These are phyloP conservation scores for Irineochytrium annulatum DNA, from an alignment of 192 early-diverging fungal species.

Conservation along the genomic window DNA sequence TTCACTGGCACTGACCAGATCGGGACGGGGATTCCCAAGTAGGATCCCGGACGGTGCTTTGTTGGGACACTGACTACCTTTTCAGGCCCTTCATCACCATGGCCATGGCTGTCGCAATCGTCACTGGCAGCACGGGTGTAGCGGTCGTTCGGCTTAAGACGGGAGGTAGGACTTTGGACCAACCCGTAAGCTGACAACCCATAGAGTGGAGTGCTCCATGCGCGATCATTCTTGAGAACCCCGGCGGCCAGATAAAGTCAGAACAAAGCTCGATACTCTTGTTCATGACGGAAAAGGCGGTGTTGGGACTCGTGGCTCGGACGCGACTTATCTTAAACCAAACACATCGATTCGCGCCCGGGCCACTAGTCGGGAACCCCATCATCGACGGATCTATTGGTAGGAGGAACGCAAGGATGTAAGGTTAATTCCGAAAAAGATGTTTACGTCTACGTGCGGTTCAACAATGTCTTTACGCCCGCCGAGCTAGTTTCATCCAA, in stretches of 20 bases:
- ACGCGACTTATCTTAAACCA: slow-evolving; percentile 33
- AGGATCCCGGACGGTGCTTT: background rate
- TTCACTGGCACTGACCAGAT: slow-evolving; percentile 34
- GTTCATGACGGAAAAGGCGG: slow-evolving; percentile 47
- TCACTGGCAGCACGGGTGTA: slow-evolving; percentile 42
- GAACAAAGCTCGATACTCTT: slow-evolving; percentile 46
- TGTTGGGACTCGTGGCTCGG: slow-evolving; percentile 39
- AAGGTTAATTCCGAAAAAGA: too few relatives aligned
- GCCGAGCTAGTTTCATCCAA: slow-evolving; percentile 29
- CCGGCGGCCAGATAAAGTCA: slow-evolving; percentile 29
- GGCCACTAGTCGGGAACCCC: slow-evolving; percentile 27
- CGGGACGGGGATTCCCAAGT: slow-evolving; percentile 27
- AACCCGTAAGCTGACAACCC: background rate
- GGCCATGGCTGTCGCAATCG: slow-evolving; percentile 43
- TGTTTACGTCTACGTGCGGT: slow-evolving; percentile 46
- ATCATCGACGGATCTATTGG: slow-evolving; percentile 26
- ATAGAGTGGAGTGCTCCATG: slow-evolving; percentile 59
- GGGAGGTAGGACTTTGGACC: slow-evolving; percentile 32
- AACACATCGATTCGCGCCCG: slow-evolving; percentile 46
- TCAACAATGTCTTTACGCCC: slow-evolving; percentile 48
- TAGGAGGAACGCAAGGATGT: too few relatives aligned
- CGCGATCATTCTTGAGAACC: slow-evolving; percentile 46
- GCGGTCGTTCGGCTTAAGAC: slow-evolving; percentile 46
- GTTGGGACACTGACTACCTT: background rate
- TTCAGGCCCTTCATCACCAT: slow-evolving; percentile 32